These are phyloP conservation scores for Cercospora zeae-maydis DNA, from an alignment of 2,329 filamentous ascomycete species.

Conservation along the genomic window DNA sequence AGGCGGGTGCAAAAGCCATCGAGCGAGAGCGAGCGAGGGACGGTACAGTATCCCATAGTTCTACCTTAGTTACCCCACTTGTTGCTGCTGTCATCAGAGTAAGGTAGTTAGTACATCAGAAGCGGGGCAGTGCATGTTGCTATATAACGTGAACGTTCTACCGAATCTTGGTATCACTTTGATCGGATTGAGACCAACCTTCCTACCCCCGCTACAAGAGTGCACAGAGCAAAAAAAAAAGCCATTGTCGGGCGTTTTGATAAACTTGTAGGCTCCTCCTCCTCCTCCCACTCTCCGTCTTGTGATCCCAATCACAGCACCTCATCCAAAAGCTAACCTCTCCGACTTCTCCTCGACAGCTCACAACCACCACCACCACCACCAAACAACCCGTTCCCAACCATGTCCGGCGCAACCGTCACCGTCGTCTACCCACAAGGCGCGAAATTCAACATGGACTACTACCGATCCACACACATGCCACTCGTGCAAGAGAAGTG, in stretches of 20 bases:
- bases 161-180: background rate
- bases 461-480: conserved; percentile 41
- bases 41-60: too few relatives aligned
- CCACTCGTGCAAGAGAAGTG: conserved; percentile 37
- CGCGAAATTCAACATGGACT: conserved; percentile 40
- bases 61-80: too few relatives aligned
- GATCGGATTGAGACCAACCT: background rate
- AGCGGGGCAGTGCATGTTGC: background rate
- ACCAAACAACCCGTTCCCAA: background rate
- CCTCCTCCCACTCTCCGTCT: too few relatives aligned
- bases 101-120: background rate
- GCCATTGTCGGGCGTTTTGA: too few relatives aligned
- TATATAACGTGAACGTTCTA: background rate
- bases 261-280: too few relatives aligned
- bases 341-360: background rate
- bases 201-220: too few relatives aligned
- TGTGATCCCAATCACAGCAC: too few relatives aligned
- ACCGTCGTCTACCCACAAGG: conserved; percentile 38
- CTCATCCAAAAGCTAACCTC: too few relatives aligned
- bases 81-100: background rate
- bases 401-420: conserved; percentile 21
- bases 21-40: too few relatives aligned
- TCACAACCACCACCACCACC: background rate
- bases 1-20: background rate
- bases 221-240: too few relatives aligned